These are phyloP conservation scores for Phytophthora quininea DNA, from an alignment of 352 stramenopile genomes.

Conservation along the genomic window DNA sequence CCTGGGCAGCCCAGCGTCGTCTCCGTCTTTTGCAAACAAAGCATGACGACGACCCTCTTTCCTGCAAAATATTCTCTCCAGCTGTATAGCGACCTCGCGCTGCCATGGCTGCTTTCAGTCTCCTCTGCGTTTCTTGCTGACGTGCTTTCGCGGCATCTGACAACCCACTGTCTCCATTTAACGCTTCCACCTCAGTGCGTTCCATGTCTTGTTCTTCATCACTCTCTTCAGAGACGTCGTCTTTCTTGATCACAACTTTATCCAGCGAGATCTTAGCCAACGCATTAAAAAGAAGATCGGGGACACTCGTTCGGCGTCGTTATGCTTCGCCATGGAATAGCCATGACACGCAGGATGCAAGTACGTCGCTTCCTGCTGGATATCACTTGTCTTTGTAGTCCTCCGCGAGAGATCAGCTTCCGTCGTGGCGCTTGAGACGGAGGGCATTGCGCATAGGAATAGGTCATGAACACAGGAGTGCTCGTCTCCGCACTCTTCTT, in stretches of 20 bases:
- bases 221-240: constrained; percentile 38
- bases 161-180: constrained; percentile 11
- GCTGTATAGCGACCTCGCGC: constrained; percentile 26
- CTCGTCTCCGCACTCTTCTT: constrained; percentile 6
- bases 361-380: constrained; percentile 32
- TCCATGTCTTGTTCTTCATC: constrained; percentile 29
- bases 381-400: constrained; percentile 20
- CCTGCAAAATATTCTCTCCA: constrained; percentile 1
- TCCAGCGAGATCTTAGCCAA: constrained; percentile 71
- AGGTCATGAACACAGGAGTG: constrained; percentile 63
- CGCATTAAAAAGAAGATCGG: constrained; percentile 68
- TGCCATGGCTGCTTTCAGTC: constrained; percentile 41
- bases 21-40: constrained; percentile 43
- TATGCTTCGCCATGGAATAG: constrained; percentile 50
- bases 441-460: constrained; percentile 57
- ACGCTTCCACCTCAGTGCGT: neutral
- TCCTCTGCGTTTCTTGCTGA: constrained; percentile 30
- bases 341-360: constrained; percentile 65
- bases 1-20: constrained; percentile 59
- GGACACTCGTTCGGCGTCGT: constrained; percentile 53
- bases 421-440: constrained; percentile 30
- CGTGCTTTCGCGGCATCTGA: constrained; percentile 21
- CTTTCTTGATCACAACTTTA: constrained; percentile 45
- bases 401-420: constrained; percentile 18
- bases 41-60: constrained; percentile 14